These are phyloP conservation scores for Fusarium pseudocircinatum DNA, from an alignment of 2,329 filamentous ascomycete species.

Conservation along the genomic window DNA sequence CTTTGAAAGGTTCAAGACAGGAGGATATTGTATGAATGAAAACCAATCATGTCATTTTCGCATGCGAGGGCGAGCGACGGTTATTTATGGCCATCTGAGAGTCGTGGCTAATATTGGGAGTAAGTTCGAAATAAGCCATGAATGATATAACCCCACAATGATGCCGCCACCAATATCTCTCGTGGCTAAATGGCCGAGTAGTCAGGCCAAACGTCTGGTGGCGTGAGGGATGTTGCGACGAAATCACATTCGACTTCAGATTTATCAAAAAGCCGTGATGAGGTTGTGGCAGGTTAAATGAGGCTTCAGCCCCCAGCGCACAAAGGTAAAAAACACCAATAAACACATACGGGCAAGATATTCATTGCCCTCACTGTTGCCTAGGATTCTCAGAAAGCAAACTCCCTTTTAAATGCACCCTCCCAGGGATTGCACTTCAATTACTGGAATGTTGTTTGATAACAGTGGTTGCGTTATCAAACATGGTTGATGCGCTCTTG, in stretches of 20 bases:
- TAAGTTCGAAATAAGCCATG: accelerated
- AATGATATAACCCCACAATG: too few relatives aligned
- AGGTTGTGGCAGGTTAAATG: too few relatives aligned
- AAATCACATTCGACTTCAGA: too few relatives aligned
- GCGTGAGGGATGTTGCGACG: neutral
- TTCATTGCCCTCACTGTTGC: neutral
- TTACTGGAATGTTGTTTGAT: neutral
- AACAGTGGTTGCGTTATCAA: too few relatives aligned
- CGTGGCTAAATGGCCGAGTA: neutral
- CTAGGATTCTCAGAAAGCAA: too few relatives aligned
- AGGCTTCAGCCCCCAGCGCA: too few relatives aligned
- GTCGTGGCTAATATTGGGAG: neutral
- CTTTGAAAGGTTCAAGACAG: neutral
- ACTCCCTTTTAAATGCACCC: neutral
- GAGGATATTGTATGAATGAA: too few relatives aligned
- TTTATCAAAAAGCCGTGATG: too few relatives aligned
- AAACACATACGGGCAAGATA: neutral
- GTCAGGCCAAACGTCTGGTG: neutral
- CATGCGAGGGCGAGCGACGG: neutral
- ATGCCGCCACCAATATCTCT: neutral
- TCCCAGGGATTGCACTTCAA: too few relatives aligned
- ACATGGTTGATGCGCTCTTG: accelerated
- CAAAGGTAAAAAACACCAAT: neutral
- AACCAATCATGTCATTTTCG: accelerated
- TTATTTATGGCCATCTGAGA: neutral